A percentile compares a stretch with the other conserved stretches of the same genome.
Evolutionary conservation across 116 monocot species (phyloP).

Genomic region (Iris pallida): DNA sequence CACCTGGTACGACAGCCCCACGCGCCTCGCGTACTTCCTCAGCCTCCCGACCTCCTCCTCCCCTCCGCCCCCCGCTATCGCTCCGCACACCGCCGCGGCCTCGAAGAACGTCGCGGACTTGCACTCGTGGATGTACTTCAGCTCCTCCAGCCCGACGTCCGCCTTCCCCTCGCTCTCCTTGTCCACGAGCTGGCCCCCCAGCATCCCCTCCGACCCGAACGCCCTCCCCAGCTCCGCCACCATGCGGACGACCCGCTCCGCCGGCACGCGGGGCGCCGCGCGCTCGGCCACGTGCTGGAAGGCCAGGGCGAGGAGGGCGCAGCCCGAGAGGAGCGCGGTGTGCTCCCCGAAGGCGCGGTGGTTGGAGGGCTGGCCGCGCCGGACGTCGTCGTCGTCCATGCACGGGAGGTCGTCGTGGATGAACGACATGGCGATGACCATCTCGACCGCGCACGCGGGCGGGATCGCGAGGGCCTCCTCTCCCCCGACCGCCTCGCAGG

Average conservation of each 20-base stretch:
- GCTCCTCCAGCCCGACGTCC: constrained; percentile 28
- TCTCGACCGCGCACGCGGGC: constrained; percentile 47
- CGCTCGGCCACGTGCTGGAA: constrained; percentile 22
- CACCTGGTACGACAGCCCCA: constrained; percentile 54
- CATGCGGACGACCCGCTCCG: constrained; percentile 16
- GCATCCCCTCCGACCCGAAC: constrained; percentile 41
- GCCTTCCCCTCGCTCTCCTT: constrained; percentile 10
- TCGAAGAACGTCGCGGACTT: constrained; percentile 51
- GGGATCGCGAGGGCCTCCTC: constrained; percentile 23
- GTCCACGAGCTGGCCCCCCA: constrained; percentile 55
- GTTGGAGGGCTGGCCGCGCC: constrained; percentile 41
- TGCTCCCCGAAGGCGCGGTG: constrained; percentile 38
- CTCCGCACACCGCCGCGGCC: constrained; percentile 50
- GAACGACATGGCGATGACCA: constrained; percentile 63
- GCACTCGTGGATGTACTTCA: constrained; percentile 55
- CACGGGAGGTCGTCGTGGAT: constrained; percentile 70
- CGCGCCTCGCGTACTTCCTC: constrained; percentile 33
- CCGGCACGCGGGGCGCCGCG: constrained; percentile 1
- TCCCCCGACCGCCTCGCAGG: constrained; percentile 44
- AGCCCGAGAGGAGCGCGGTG: constrained; percentile 42
- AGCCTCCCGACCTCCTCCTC: constrained; percentile 44
- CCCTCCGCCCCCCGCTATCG: constrained; percentile 41
- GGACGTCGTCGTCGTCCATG: constrained; percentile 65
- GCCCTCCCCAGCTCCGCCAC: constrained; percentile 33
- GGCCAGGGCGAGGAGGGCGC: constrained; percentile 31